Evolutionary conservation across 305 asterid species (phyloP), one percentile per base, ranked within the genome.

Genomic region (Fraxinus baroniana): DNA sequence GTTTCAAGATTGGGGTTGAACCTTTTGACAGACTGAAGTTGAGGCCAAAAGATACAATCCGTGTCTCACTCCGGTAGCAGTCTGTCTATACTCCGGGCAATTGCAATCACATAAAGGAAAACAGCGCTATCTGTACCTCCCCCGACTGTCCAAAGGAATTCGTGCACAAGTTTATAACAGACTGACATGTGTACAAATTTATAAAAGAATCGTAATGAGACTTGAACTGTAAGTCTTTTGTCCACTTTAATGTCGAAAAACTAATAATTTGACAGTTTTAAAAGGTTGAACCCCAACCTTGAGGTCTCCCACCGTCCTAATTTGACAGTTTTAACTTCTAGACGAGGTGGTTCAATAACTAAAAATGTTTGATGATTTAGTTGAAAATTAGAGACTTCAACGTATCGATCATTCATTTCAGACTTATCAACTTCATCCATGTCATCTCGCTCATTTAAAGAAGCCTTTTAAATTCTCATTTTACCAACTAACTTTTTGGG

Each of bases 81-180:
- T 80, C 91, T 92, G 81, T 91, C 93, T 87, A 89, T 94, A 78
- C 92, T 92, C 98, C 97, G 93, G 17, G 94, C 90, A 78, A 97
- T 92, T 3, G 99, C 99, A 79, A 88, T 76, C 39, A 92, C 90
- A 37, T 94, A 97, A 0, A 97, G 91, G 83, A 92, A 88, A 44
- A 95, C 71, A 57, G 89, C 82, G 80, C 95, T 95, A 0, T 91
- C 90, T 4, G 94, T 32, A 68, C 98, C 83, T 41, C 98, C 98
- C 49, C 97, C 98, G 0, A 92, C 91, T 0, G 97, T 93, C 98
- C 98, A 95, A 74, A 92, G 44, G 85, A 97, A 97, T 78, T 88
- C 84, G n/a, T 44, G 55, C 55, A 44, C 55, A 44, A 44, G 55
- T 12, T 44, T 44, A 44, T 44, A 44, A 44, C 2, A 44, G 55